Evolutionary conservation across 768 basidiomycete genomes (phyloP).

Genomic region (Auricularia cornea): DNA sequence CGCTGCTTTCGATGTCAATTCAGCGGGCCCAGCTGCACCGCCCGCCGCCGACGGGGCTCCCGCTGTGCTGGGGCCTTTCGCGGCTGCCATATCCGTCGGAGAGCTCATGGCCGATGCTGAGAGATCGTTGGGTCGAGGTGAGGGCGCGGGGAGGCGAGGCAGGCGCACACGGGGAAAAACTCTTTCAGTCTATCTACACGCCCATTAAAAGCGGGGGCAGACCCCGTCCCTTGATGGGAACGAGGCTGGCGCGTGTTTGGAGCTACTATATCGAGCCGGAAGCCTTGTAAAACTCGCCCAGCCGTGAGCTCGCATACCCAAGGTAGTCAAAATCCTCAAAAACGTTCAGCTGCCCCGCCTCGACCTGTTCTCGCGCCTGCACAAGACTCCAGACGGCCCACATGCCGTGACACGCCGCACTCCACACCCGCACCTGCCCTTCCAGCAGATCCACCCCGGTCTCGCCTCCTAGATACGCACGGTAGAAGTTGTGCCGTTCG

Average conservation of each 20-base stretch:
- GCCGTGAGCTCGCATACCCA: conserved; percentile 63
- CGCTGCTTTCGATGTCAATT: not conserved
- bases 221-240: not conserved
- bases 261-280: not conserved
- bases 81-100: no score
- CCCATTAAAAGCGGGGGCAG: not conserved
- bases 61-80: no score
- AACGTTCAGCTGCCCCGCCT: conserved; percentile 33
- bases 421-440: conserved; percentile 77
- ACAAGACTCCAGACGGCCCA: conserved; percentile 96
- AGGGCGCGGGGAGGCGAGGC: no score
- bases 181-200: not conserved
- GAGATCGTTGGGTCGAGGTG: no score
- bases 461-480: conserved; percentile 54
- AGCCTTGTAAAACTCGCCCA: conserved; percentile 22
- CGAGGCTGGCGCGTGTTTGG: not conserved
- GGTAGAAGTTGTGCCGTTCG: conserved; percentile 78
- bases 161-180: not conserved
- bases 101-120: no score
- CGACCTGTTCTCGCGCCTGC: conserved; percentile 72
- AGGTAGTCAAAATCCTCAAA: conserved; percentile 80
- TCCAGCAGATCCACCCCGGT: conserved; percentile 55
- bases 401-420: conserved; percentile 81
- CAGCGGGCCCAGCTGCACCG: no score
- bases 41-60: no score